Conservation (phyloP, 1,139 yeast genomes). For the Geotrichum fermentans region DNA sequence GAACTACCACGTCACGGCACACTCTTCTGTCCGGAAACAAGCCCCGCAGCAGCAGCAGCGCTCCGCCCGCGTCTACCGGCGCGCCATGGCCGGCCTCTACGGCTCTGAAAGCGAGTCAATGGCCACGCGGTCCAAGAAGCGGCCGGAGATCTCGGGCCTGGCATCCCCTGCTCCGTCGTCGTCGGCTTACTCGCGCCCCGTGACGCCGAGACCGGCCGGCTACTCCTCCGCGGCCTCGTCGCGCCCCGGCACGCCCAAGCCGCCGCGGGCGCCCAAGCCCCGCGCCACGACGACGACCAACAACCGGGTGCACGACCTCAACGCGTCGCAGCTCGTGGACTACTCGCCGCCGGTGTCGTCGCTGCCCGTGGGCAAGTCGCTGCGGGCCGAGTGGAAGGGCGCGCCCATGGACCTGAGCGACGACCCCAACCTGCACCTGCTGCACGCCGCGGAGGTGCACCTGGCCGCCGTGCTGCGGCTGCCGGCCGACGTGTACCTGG, state of each 20-base stretch:
- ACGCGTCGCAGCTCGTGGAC: slow-evolving; percentile 48
- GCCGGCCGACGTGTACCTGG: slow-evolving; percentile 83
- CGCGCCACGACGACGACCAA: neutral
- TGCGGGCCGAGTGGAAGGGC: slow-evolving; percentile 96
- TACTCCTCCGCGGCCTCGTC: slow-evolving; percentile 1
- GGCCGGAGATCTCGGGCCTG: neutral
- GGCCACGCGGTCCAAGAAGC: slow-evolving; percentile 7
- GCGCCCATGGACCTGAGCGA: slow-evolving; percentile 88
- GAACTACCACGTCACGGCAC: slow-evolving; percentile 2
- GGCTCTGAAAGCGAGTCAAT: slow-evolving; percentile 1
- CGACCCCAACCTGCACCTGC: slow-evolving; percentile 66
- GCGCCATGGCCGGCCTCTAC: neutral
- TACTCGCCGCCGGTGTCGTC: slow-evolving; percentile 66
- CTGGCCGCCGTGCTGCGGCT: slow-evolving; percentile 82
- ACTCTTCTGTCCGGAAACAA: slow-evolving; percentile 1
- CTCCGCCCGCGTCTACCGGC: neutral
- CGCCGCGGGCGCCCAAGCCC: neutral
- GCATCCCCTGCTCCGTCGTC: neutral
- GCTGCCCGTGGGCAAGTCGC: slow-evolving; percentile 65
- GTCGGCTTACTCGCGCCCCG: neutral
- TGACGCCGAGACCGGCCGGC: neutral
- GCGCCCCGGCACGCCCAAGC: slow-evolving; percentile 3
- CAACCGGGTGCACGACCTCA: slow-evolving; percentile 38
- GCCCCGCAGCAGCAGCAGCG: neutral
- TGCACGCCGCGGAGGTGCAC: slow-evolving; percentile 89